Percentiles rank a stretch among this genome's conserved stretches.
Conservation (phyloP, 306 rosid species). For the Vigna hirtella region DNA sequence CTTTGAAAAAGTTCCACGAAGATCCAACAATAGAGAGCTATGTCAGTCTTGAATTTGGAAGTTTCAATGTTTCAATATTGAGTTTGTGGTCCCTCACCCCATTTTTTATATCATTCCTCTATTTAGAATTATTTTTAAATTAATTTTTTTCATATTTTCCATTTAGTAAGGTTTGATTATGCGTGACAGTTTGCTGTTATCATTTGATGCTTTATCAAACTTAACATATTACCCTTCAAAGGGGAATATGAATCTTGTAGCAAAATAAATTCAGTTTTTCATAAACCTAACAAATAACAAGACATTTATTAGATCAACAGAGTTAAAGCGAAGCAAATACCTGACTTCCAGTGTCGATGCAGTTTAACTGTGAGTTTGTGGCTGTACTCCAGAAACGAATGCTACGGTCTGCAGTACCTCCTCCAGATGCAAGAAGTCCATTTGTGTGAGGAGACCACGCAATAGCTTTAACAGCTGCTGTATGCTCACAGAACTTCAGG, state of each 20-base stretch:
- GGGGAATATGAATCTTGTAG: constrained; percentile 2
- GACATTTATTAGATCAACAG: constrained; percentile 32
- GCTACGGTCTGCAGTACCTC: constrained; percentile 93
- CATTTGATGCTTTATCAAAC: constrained; percentile 16
- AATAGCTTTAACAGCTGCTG: constrained; percentile 96
- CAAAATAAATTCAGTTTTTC: not conserved
- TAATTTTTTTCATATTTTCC: constrained; percentile 11
- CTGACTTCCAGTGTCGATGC: constrained; percentile 98
- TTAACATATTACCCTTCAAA: constrained; percentile 3
- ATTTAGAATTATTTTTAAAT: constrained; percentile 14
- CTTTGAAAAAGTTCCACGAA: not conserved
- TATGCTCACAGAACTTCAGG: constrained; percentile 84
- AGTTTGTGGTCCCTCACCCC: not conserved
- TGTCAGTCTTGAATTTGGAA: not conserved
- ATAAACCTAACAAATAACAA: constrained; percentile 3
- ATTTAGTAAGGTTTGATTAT: not conserved
- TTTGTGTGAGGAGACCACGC: constrained; percentile 96
- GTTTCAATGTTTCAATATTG: not conserved
- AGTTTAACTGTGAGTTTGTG: constrained; percentile 82
- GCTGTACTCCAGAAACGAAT: constrained; percentile 96
- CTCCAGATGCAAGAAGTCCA: constrained; percentile 97
- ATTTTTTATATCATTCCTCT: not conserved
- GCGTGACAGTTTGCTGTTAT: not conserved
- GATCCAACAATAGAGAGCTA: constrained; percentile 8
- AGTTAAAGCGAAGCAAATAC: constrained; percentile 44